Conservation (phyloP, 2,329 filamentous ascomycete genomes). For the Fusarium tuaranense region DNA sequence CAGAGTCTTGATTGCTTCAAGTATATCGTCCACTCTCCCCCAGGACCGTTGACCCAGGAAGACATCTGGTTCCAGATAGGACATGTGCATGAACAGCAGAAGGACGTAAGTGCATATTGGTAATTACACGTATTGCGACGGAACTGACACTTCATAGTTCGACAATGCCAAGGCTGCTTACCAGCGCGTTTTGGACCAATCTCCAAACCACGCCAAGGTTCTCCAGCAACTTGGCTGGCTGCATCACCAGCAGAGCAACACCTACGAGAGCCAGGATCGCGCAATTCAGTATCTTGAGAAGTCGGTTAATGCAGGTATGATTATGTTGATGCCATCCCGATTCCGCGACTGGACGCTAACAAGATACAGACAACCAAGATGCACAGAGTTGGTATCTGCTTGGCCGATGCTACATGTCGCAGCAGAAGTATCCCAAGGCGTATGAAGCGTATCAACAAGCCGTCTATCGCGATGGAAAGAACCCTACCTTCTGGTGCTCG, state of each 20-base stretch:
- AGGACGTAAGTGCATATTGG: constrained; percentile 83
- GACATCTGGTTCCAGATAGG: constrained; percentile 99
- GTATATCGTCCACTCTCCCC: constrained; percentile 94
- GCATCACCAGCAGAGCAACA: constrained; percentile 94
- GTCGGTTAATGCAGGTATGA: constrained; percentile 88
- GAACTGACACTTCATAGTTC: constrained; percentile 71
- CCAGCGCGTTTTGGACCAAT: constrained; percentile 90
- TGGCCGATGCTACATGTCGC: constrained; percentile 98
- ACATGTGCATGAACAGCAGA: constrained; percentile 98
- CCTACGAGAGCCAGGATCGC: constrained; percentile 91
- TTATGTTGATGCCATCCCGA: neutral
- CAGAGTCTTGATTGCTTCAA: constrained; percentile 98
- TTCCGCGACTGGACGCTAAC: constrained; percentile 3
- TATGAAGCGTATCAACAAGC: constrained; percentile 99
- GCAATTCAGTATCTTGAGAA: constrained; percentile 98
- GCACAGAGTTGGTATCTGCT: constrained; percentile 99
- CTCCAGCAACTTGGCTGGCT: constrained; percentile 98
- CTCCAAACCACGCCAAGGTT: constrained; percentile 97
- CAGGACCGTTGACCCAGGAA: constrained; percentile 92
- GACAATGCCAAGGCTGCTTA: constrained; percentile 94
- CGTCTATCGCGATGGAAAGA: constrained; percentile 96
- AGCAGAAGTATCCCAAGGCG: constrained; percentile 98
- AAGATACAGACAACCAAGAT: constrained; percentile 83
- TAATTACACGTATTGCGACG: constrained; percentile 17
- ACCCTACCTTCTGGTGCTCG: constrained; percentile 99